Base-by-base conservation (phyloP, 2,329 filamentous ascomycete species). In the Colletotrichum eremochloae region DNA sequence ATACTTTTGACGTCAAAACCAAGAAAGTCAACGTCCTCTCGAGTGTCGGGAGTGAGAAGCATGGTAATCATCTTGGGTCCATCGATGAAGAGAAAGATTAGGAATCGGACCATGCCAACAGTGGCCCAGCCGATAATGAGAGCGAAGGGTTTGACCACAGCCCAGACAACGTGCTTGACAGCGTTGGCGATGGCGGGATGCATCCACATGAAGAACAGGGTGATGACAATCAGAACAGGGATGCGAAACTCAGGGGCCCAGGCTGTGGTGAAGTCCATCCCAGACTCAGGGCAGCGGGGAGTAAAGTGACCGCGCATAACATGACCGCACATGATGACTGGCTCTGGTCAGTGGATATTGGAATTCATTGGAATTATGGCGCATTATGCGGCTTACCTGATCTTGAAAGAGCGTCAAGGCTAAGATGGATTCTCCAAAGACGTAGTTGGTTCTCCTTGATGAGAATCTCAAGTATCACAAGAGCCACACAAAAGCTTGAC, bases 81-180 rank as follows among this genome's bases (percentile, higher is more conserved):
- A 14, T 73, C 71, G 29, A 73, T 67, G 56, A 73, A 71, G 62
- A 63, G 14, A 33, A 73, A 73, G 29, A 73, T 58, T 2, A 73
- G 48, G n/a, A 18, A 42, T 12, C 62, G 42, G 14, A 73, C 36
- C 15, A 73, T 14, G n/a, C 46, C 56, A 5, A 71, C 71, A 9
- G 42, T 63, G 62, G 15, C 9, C 44, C 58, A 73, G 48, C 71
- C 71, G 29, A 73, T 42, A 6, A 58, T 7, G 20, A 70, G 42
- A 7, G 71, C 71, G 24, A 73, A 29, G 33, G 71, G 71, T 42
- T 67, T 56, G 57, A 71, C 68, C 5, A 52, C 20, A 15, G 33
- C 18, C 71, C 71, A 73, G 42, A 73, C 14, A 9, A 24, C 20
- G 8, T 31, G 40, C 44, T 70, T 71, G 31, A 57, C 29, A 9